A percentile compares a stretch with the other conserved stretches of the same genome.
Conservation (phyloP, 257 asterid species). For the Nicotiana noctiflora region DNA sequence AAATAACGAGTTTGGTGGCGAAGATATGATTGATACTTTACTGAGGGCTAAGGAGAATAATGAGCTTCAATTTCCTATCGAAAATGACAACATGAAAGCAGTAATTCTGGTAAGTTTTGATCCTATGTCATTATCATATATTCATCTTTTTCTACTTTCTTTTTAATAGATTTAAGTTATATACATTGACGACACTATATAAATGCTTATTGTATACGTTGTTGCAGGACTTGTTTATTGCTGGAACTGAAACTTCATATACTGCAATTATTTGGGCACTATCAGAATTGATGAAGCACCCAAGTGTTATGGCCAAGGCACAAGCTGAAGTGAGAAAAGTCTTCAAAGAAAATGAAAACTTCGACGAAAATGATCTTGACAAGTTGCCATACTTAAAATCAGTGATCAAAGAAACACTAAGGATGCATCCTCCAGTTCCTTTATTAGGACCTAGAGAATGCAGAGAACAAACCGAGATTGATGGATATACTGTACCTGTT, state of each 20-base stretch:
- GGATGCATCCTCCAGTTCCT: constrained; percentile 17
- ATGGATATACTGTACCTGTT: constrained; percentile 9
- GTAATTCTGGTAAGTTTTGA: constrained; percentile 9
- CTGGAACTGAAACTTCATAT: constrained; percentile 15
- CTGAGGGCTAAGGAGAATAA: constrained; percentile 1
- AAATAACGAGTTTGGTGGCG: neutral
- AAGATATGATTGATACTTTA: constrained; percentile 11
- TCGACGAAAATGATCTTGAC: constrained; percentile 13
- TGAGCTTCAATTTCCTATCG: constrained; percentile 2
- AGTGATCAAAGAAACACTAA: constrained; percentile 18
- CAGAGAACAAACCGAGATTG: constrained; percentile 1
- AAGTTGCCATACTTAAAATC: constrained; percentile 7
- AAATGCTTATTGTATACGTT: neutral
- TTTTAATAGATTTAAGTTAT: neutral
- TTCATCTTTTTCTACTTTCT: too few relatives aligned
- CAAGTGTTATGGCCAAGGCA: constrained; percentile 13
- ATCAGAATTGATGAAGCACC: constrained; percentile 19
- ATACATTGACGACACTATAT: neutral
- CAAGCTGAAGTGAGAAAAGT: constrained; percentile 15
- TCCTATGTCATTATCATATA: neutral
- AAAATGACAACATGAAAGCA: constrained; percentile 18
- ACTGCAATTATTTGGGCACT: constrained; percentile 13
- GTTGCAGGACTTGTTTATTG: constrained; percentile 15
- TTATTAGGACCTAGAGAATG: constrained; percentile 15
- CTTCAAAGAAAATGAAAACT: neutral